Conservation (phyloP, 768 basidiomycete genomes). For the Suillus weaverae region DNA sequence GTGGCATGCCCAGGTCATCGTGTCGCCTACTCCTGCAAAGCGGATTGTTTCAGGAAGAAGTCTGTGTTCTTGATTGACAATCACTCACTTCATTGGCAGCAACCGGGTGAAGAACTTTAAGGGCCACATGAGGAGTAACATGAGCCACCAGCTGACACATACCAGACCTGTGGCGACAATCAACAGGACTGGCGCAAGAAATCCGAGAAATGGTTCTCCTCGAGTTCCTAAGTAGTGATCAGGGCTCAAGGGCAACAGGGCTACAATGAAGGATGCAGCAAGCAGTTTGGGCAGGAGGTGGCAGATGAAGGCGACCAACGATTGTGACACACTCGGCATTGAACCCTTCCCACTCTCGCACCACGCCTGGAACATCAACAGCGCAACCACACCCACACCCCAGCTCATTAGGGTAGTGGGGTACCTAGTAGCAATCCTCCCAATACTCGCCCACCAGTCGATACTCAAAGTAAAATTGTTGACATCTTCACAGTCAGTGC, state of each 20-base stretch:
- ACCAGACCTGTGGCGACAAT: conserved; percentile 67
- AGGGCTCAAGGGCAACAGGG: conserved; percentile 57
- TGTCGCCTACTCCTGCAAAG: conserved; percentile 17
- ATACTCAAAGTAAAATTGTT: conserved; percentile 50
- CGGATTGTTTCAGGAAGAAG: not conserved
- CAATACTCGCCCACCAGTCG: conserved; percentile 71
- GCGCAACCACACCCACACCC: conserved; percentile 66
- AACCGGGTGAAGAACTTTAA: conserved; percentile 24
- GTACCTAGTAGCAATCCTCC: conserved; percentile 73
- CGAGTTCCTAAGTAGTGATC: conserved; percentile 60
- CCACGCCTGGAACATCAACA: conserved; percentile 59
- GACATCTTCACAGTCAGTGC: conserved; percentile 44
- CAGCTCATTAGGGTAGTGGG: conserved; percentile 71
- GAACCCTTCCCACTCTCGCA: conserved; percentile 27
- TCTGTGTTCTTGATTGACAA: not conserved
- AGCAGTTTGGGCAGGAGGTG: conserved; percentile 44
- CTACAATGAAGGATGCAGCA: conserved; percentile 42
- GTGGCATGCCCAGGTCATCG: conserved; percentile 40
- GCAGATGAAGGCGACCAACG: conserved; percentile 46
- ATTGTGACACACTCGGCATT: conserved; percentile 47
- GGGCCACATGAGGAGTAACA: conserved; percentile 50
- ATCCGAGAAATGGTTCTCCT: conserved; percentile 45
- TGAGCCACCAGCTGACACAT: conserved; percentile 54
- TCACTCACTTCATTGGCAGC: conserved; percentile 18
- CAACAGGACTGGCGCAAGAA: conserved; percentile 44